These are phyloP conservation scores for Cordyceps javanica DNA, from an alignment of 2,329 filamentous ascomycete species.

Conservation along the genomic window DNA sequence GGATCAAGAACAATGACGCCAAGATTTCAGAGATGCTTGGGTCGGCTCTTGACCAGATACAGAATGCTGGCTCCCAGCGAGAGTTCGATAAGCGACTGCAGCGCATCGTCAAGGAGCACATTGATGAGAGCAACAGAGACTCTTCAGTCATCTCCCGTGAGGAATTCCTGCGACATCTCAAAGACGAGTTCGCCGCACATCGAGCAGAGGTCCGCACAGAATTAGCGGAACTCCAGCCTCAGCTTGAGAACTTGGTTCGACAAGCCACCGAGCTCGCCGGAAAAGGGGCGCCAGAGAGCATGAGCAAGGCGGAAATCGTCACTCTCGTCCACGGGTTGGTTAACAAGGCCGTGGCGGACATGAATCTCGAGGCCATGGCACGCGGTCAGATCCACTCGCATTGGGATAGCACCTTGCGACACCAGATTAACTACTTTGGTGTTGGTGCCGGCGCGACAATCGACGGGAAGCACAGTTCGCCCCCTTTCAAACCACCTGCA, in stretches of 20 bases:
- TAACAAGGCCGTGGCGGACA: conserved; percentile 36
- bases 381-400: conserved; percentile 40
- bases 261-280: conserved; percentile 24
- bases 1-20: conserved; percentile 44
- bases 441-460: conserved; percentile 59
- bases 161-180: conserved; percentile 41
- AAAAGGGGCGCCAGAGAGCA: conserved; percentile 21
- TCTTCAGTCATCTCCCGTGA: conserved; percentile 38
- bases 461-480: conserved; percentile 54
- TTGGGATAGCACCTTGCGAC: conserved; percentile 38
- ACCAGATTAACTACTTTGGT: conserved; percentile 69
- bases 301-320: conserved; percentile 36
- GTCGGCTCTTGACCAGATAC: conserved; percentile 28
- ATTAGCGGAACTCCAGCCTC: conserved; percentile 31
- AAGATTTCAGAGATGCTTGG: conserved; percentile 27
- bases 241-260: conserved; percentile 28
- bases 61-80: conserved; percentile 26
- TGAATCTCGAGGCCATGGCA: conserved; percentile 41
- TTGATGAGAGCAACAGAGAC: conserved; percentile 24
- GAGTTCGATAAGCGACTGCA: conserved; percentile 30
- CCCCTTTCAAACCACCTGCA: conserved; percentile 37
- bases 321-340: conserved; percentile 36
- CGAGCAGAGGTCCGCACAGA: conserved; percentile 35
- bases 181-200: conserved; percentile 32
- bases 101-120: conserved; percentile 32